Evolutionary conservation across 495 filamentous ascomycete species (phyloP).

Genomic region (Penicillium maclennaniae): DNA sequence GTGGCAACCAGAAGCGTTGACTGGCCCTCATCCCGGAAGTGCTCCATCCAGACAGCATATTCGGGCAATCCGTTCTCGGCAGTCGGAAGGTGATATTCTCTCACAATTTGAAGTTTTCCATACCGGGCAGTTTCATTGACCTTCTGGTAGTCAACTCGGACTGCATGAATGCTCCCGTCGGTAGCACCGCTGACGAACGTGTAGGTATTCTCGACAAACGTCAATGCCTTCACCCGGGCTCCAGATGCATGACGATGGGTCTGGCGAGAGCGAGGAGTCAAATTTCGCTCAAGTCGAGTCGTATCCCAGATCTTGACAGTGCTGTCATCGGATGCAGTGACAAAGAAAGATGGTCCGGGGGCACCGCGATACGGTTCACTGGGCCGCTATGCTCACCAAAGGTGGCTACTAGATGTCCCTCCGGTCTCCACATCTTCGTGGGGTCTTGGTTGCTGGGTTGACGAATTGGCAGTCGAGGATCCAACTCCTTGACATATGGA

Average conservation of each 20-base stretch:
- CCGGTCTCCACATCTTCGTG: conserved; percentile 71
- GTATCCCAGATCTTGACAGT: conserved; percentile 94
- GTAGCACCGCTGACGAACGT: conserved; percentile 84
- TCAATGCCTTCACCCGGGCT: conserved; percentile 71
- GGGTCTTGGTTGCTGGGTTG: conserved; percentile 49
- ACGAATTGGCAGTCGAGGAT: conserved; percentile 59
- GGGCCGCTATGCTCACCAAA: conserved; percentile 83
- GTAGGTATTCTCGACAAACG: conserved; percentile 92
- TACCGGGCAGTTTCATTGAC: conserved; percentile 63
- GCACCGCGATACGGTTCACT: conserved; percentile 75
- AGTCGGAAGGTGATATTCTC: conserved; percentile 71
- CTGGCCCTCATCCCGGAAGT: conserved; percentile 75
- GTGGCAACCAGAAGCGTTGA: conserved; percentile 85
- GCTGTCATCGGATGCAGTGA: conserved; percentile 90
- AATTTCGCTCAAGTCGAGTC: conserved; percentile 79
- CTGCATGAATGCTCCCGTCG: conserved; percentile 86
- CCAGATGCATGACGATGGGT: conserved; percentile 71
- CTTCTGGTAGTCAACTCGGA: conserved; percentile 74
- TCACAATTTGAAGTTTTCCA: conserved; percentile 67
- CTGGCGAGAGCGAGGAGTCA: conserved; percentile 82
- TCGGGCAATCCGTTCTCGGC: conserved; percentile 46
- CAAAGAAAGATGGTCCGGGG: conserved; percentile 94
- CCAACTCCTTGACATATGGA: conserved; percentile 70
- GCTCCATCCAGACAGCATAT: conserved; percentile 86
- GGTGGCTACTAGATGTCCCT: conserved; percentile 75